These are phyloP conservation scores for Trichocomaceae sp. DNA, from an alignment of 2,329 filamentous ascomycete species.

Conservation along the genomic window DNA sequence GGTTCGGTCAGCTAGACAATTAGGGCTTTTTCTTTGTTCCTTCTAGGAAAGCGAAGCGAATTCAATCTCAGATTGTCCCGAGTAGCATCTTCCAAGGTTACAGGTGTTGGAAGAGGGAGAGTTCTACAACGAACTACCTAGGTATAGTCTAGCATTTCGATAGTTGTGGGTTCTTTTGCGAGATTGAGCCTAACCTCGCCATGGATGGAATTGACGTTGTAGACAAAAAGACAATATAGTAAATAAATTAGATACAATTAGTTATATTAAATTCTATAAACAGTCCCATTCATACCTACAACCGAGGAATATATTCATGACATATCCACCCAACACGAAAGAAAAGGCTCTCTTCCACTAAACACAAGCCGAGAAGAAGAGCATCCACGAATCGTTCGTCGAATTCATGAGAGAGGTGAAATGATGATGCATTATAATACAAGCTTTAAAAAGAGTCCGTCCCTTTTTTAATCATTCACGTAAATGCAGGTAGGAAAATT, in stretches of 20 bases:
- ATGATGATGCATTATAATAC: neutral
- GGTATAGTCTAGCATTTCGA: too few relatives aligned
- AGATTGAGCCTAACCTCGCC: neutral
- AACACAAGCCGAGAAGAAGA: neutral
- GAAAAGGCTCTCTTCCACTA: neutral
- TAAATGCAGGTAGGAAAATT: neutral
- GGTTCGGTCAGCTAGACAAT: neutral
- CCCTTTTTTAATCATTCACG: too few relatives aligned
- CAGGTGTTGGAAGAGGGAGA: too few relatives aligned
- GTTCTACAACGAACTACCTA: too few relatives aligned
- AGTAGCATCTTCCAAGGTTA: too few relatives aligned
- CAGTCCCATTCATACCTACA: neutral
- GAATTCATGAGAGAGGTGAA: neutral
- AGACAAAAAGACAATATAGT: neutral
- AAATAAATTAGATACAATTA: neutral
- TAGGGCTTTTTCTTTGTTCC: neutral
- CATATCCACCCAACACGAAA: neutral
- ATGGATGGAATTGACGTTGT: neutral
- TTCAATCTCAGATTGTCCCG: too few relatives aligned
- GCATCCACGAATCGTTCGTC: neutral
- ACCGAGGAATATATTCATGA: neutral
- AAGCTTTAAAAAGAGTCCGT: neutral
- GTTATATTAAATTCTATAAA: neutral
- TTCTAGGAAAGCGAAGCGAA: neutral
- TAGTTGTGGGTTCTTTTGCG: too few relatives aligned